Conservation (phyloP, 176 grass and related monocot species). For the Chloris gayana region DNA sequence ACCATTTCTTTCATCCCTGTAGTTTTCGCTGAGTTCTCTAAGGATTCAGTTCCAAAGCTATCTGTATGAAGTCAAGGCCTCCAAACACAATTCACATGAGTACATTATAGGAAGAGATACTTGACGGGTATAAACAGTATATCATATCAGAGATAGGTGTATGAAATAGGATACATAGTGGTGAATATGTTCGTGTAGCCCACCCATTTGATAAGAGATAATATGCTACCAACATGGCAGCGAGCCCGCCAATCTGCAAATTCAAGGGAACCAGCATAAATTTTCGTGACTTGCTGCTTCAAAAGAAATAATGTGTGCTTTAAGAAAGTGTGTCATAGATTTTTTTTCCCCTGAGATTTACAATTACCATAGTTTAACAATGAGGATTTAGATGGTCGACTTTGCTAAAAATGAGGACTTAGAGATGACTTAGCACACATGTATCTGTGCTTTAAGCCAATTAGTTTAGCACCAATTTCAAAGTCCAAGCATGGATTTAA, state of each 20-base stretch:
- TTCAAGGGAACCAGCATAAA: neutral
- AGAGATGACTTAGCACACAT: neutral
- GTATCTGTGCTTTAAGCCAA: slow-evolving; percentile 14
- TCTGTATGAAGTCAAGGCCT: slow-evolving; percentile 76
- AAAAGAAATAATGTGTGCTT: slow-evolving; percentile 14
- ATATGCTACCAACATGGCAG: slow-evolving; percentile 90
- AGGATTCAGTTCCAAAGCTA: slow-evolving; percentile 75
- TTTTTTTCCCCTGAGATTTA: too few relatives aligned
- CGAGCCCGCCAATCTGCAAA: slow-evolving; percentile 83
- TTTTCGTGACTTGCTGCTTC: slow-evolving; percentile 15
- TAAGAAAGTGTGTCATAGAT: slow-evolving; percentile 3
- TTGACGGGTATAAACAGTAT: neutral
- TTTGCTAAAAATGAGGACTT: slow-evolving; percentile 10
- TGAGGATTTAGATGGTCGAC: neutral
- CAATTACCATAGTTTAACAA: neutral
- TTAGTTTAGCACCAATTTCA: slow-evolving; percentile 12
- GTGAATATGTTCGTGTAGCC: slow-evolving; percentile 84
- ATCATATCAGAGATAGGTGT: slow-evolving; percentile 34
- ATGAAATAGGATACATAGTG: slow-evolving; percentile 76
- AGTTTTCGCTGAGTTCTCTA: slow-evolving; percentile 53
- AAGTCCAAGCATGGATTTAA: slow-evolving; percentile 12
- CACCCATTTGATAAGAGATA: slow-evolving; percentile 93
- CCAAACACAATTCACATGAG: neutral
- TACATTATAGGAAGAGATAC: slow-evolving; percentile 12
- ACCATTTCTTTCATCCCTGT: slow-evolving; percentile 85